These are phyloP conservation scores for Neofusicoccum cordaticola DNA, from an alignment of 2,329 filamentous ascomycete genomes.

Conservation along the genomic window DNA sequence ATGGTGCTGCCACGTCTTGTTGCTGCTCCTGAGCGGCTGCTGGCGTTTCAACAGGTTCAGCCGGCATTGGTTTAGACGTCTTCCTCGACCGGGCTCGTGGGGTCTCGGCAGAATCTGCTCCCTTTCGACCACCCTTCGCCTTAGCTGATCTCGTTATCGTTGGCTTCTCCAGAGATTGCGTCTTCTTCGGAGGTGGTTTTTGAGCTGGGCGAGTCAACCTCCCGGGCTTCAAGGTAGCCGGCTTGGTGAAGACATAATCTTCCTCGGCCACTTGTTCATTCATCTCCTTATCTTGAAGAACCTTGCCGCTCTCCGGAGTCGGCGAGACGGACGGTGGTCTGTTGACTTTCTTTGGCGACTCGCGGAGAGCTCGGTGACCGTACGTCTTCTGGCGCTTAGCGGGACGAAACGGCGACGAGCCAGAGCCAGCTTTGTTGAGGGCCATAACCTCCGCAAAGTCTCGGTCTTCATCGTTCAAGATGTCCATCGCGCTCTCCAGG, in stretches of 20 bases:
- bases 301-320: constrained; percentile 7
- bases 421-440: neutral
- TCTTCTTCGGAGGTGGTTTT: constrained; percentile 18
- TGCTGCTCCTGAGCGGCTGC: neutral
- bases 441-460: constrained; percentile 23
- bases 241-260: constrained; percentile 18
- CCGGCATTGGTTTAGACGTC: neutral
- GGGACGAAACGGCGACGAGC: constrained; percentile 14
- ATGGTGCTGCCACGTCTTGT: neutral
- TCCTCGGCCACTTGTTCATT: neutral
- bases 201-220: constrained; percentile 19
- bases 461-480: constrained; percentile 25
- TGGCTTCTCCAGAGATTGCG: constrained; percentile 24
- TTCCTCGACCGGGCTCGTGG: neutral
- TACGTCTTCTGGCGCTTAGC: constrained; percentile 15
- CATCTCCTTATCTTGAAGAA: constrained; percentile 17
- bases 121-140: neutral
- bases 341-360: constrained; percentile 11
- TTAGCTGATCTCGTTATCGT: neutral
- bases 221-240: constrained; percentile 26
- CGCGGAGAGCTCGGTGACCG: neutral
- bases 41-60: neutral
- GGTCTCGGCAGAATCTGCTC: neutral
- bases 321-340: neutral
- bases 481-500: constrained; percentile 12